Evolutionary conservation across 2,329 filamentous ascomycete genomes (phyloP), one percentile per base, ranked within the genome.

Genomic region (Aspergillus sergii): DNA sequence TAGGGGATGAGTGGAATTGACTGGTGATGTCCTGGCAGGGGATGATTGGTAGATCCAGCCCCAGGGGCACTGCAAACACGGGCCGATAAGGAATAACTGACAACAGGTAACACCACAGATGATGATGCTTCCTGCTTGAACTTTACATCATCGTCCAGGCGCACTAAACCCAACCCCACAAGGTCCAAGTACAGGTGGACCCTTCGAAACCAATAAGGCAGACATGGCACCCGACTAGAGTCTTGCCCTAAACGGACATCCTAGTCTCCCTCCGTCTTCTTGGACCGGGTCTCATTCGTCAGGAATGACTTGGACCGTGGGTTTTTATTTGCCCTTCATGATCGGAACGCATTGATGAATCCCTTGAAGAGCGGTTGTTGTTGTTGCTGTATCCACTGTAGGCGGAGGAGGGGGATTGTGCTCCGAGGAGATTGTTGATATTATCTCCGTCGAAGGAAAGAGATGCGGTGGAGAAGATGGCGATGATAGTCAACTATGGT

Each of bases 1-100:
- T 69, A 69, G 68, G 56, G 66, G 57, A 46, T 21, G 12, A 48
- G 12, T 48, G n/a, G 34, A 26, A 23, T 48, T 26, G 23, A 26
- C 45, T 23, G 23, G 8, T n/a, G 28, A n/a, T 51, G 48, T 12
- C 16, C 48, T 51, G 48, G 48, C 48, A 51, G 28, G 8, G 8
- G n/a, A 12, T 51, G 48, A 51, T 51, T 51, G 48, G 48, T 19
- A 58, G 45, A 46, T 46, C 57, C 28, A 23, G 30, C 43, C 41
- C 41, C 39, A 58, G 30, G 36, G 41, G 55, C 55, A 26, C 55
- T 55, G 58, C 51, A 55, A 34, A 55, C 57, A 59, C 58, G 53
- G 51, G 50, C 41, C 41, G 59, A 62, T 62, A 50, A 32, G 56
- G 46, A 58, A 34, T 41, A 41, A 41, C 14, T 41, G 32, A 41